Evolutionary conservation across 2,329 filamentous ascomycete species (phyloP).

Genomic region (Phaeomoniella chlamydospora): DNA sequence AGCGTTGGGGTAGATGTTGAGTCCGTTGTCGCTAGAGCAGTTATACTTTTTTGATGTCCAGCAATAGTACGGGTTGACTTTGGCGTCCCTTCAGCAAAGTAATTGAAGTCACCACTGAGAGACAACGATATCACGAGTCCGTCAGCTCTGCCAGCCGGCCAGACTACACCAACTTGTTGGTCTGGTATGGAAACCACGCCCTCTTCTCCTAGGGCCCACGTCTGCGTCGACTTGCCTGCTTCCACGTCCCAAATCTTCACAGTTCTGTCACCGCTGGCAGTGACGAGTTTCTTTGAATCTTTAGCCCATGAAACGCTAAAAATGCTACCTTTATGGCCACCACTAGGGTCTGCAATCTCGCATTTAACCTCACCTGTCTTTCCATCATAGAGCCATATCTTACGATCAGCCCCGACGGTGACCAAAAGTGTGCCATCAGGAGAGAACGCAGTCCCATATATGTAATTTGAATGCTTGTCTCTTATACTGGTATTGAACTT

Average conservation of each 20-base stretch:
- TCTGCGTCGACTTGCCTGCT: slow-evolving; percentile 59
- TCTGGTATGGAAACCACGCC: slow-evolving; percentile 57
- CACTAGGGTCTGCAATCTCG: slow-evolving; percentile 55
- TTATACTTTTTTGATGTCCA: slow-evolving; percentile 86
- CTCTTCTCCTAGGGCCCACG: slow-evolving; percentile 72
- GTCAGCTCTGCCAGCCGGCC: slow-evolving; percentile 69
- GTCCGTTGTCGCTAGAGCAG: slow-evolving; percentile 49
- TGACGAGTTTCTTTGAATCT: slow-evolving; percentile 76
- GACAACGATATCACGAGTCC: slow-evolving; percentile 82
- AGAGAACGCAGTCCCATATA: slow-evolving; percentile 77
- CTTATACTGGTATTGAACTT: slow-evolving; percentile 80
- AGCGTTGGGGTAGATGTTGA: slow-evolving; percentile 41
- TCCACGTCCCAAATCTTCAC: slow-evolving; percentile 91
- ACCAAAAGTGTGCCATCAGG: slow-evolving; percentile 72
- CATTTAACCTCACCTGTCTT: slow-evolving; percentile 77
- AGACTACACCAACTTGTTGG: slow-evolving; percentile 91
- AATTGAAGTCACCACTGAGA: slow-evolving; percentile 78
- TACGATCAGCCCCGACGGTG: slow-evolving; percentile 82
- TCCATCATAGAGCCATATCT: slow-evolving; percentile 89
- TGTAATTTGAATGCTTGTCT: slow-evolving; percentile 72
- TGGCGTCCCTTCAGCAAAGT: slow-evolving; percentile 58
- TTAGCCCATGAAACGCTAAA: slow-evolving; percentile 82
- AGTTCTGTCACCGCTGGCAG: slow-evolving; percentile 85
- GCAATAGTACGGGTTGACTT: slow-evolving; percentile 60
- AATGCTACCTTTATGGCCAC: slow-evolving; percentile 83